Evolutionary conservation across 23 red algal species (phyloP), one percentile per base, ranked within the genome.

Genomic region (Cyanidiococcus yangmingshanensis): DNA sequence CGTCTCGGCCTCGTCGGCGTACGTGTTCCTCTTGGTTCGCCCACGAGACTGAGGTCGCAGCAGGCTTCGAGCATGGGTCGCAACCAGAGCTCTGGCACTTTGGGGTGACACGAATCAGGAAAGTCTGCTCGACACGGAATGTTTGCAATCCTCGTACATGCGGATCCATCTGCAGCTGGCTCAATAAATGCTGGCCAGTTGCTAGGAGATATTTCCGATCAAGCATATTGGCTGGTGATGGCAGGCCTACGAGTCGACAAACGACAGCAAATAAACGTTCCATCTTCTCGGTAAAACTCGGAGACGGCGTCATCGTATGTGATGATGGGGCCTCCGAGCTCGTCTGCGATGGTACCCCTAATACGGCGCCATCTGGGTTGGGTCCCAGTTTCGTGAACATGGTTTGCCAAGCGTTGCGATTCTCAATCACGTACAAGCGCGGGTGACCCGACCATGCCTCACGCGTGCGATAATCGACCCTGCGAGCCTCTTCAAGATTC

Each of bases 371-470:
- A 29, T 35, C 32, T 29, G 12, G 63, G 7, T 71, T 12, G 12
- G 3, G 12, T 35, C 3, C n/a, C 63, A 35, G n/a, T n/a, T n/a
- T 15, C 50, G 15, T 15, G 15, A 15, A n/a, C 50, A 57, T n/a
- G 16, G 50, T n/a, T 15, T n/a, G 50, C n/a, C 63, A 32, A 29
- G 12, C 12, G 21, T 76, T 80, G 7, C 68, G 71, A 68, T 92
- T 92, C 36, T 92, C 89, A 18, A 92, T 68, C 40, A 92, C 83
- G 38, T 75, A 67, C 58, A 87, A 40, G 50, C 76, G 84, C 16
- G 84, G 89, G 39, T 92, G 89, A 2, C 89, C 89, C 18, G 86
- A 80, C 89, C 89, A 92, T 12, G 77, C 79, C 38, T 37, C 80
- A 33, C 86, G 84, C 29, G 80, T 81, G 18, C 74, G 54, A 21